A percentile compares a stretch with the other conserved stretches of the same genome.
Conservation (phyloP, 352 stramenopile genomes). For the Globisporangium polare region DNA sequence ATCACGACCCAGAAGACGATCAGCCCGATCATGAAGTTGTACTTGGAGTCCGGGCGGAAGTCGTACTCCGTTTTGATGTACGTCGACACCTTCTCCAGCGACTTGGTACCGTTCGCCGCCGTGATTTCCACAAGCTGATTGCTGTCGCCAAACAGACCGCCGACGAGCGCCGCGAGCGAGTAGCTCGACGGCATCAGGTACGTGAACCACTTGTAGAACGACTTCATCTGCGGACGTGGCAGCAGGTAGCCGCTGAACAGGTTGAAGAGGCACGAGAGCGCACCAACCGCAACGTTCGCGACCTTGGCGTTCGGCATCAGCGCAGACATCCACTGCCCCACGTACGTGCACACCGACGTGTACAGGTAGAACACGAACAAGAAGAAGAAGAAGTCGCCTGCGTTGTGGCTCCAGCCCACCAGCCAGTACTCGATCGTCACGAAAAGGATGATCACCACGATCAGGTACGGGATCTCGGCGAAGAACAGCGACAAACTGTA, state of each 20-base stretch:
- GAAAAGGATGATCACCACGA: slow-evolving; percentile 44
- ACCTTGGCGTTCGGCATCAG: slow-evolving; percentile 74
- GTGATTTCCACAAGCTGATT: slow-evolving; percentile 23
- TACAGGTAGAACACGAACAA: slow-evolving; percentile 41
- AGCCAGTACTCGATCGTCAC: slow-evolving; percentile 65
- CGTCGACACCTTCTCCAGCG: slow-evolving; percentile 22
- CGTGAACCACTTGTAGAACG: slow-evolving; percentile 39
- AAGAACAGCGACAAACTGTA: slow-evolving; percentile 67
- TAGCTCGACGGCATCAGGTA: slow-evolving; percentile 39
- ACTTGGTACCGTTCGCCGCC: neutral
- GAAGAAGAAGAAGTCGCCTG: slow-evolving; percentile 17
- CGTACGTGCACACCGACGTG: slow-evolving; percentile 39
- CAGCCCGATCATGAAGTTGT: slow-evolving; percentile 40
- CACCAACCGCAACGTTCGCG: slow-evolving; percentile 67
- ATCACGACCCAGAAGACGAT: slow-evolving; percentile 55
- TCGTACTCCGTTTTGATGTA: slow-evolving; percentile 49
- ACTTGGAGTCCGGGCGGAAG: slow-evolving; percentile 42
- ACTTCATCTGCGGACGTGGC: slow-evolving; percentile 27
- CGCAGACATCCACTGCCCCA: slow-evolving; percentile 72
- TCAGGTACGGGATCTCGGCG: slow-evolving; percentile 58
- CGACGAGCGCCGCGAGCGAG: slow-evolving; percentile 28
- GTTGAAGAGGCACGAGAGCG: slow-evolving; percentile 65
- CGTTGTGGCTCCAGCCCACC: slow-evolving; percentile 31
- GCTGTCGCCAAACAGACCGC: slow-evolving; percentile 26
- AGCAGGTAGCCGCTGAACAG: slow-evolving; percentile 44